Base-by-base conservation (phyloP, 2,329 filamentous ascomycete species). In the Colletotrichum paranaense region DNA sequence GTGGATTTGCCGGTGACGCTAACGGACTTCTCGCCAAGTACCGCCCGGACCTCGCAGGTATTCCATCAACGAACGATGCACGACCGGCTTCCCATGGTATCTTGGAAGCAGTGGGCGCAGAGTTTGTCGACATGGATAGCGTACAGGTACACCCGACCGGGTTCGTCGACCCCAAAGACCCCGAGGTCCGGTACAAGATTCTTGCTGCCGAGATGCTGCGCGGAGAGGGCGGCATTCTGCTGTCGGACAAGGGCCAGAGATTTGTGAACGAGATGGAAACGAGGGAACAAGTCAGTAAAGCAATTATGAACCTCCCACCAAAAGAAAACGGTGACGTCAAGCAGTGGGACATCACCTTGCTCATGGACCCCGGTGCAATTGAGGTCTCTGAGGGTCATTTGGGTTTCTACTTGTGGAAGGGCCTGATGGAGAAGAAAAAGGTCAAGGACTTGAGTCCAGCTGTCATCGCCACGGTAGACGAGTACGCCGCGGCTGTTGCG, bases 101-200 rank as follows among this genome's bases (percentile, higher is more conserved):
- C 0, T 80, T 88, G 0, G 76, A 80, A 0, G 78, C 78, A 1
- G 79, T 83, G 0, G 84, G 83, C 19, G 86, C 86, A 5, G 80
- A 80, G 38, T 78, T 88, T 14, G 81, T 88, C 53, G 87, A 88
- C 32, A 88, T 88, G 87, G 84, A 87, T 56, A 85, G 84, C 71
- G 89, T 93, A 2, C 91, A 93, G 79, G 85, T 92, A 5, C 91
- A 93, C 75, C 91, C 91, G 2, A 92, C 91, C 0, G 89, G 90
- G 0, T 92, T 93, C 76, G 82, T 92, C 6, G 90, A 92, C 74
- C 86, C 87, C 0, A 82, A 84, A 1, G 83, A 85, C 38, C 80
- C 83, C 0, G 76, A 75, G 1, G 84, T 85, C 0, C 80, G 81
- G 42, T 85, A 90, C 60, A 92, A 92, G 79, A 90, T 92, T 76